These are phyloP conservation scores for Anisodus acutangulus DNA, from an alignment of 257 asterid species.

Conservation along the genomic window DNA sequence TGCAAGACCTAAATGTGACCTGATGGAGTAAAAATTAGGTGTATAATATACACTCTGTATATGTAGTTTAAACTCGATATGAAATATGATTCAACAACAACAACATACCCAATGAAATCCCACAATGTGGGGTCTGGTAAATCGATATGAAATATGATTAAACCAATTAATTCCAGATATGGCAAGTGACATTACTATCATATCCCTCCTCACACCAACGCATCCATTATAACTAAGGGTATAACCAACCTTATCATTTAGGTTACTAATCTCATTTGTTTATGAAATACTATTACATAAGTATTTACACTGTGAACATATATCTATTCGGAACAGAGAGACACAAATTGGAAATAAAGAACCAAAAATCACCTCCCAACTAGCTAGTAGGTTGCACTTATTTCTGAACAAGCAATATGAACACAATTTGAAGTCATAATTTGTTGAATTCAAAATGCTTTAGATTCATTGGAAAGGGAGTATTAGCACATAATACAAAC, in stretches of 20 bases:
- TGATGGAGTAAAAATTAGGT: too few species aligned
- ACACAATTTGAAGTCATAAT: background rate
- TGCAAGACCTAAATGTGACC: background rate
- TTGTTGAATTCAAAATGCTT: background rate
- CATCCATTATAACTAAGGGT: background rate
- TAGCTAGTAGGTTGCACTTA: background rate
- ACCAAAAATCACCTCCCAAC: background rate
- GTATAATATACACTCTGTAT: too few species aligned
- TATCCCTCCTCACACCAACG: background rate
- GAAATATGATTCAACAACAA: background rate
- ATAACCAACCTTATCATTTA: background rate
- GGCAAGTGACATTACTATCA: background rate
- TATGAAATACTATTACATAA: too few species aligned
- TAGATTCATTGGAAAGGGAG: background rate
- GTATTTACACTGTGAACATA: background rate
- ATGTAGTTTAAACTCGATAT: too few species aligned
- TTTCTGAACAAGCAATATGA: background rate
- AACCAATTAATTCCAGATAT: background rate
- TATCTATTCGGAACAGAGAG: background rate
- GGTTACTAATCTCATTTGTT: background rate
- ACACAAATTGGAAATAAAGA: background rate
- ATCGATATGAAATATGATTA: background rate
- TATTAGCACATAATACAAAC: background rate
- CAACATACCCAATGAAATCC: too few species aligned
- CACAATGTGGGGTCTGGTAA: too few species aligned